A percentile compares a stretch with the other conserved stretches of the same genome.
phyloP scores from a whole-genome alignment of 768 basidiomycete species.

The Boletus sp. region DNA sequence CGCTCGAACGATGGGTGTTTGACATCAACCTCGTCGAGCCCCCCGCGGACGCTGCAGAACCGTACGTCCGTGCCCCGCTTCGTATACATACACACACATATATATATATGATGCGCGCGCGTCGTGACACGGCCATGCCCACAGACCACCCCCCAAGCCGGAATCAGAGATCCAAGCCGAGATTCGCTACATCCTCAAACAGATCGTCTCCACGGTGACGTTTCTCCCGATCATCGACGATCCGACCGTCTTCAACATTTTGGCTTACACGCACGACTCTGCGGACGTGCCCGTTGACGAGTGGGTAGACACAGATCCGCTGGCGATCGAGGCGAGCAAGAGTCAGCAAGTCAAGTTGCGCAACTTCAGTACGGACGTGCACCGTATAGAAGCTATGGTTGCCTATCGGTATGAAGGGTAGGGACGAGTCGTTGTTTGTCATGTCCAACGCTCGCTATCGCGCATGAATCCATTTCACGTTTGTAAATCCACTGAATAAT shows the following conservation, averaged over 20 bases:
- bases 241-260: constrained; percentile 94
- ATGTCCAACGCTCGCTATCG: neutral
- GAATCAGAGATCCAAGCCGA: constrained; percentile 94
- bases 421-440: neutral
- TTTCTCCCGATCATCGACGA: constrained; percentile 96
- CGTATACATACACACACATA: too few relatives aligned
- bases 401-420: constrained; percentile 92
- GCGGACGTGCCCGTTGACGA: constrained; percentile 90
- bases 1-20: constrained; percentile 97
- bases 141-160: constrained; percentile 60
- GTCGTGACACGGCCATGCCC: neutral
- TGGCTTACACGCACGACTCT: constrained; percentile 91
- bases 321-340: constrained; percentile 90
- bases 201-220: constrained; percentile 95
- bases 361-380: constrained; percentile 97
- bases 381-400: constrained; percentile 96
- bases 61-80: constrained; percentile 39
- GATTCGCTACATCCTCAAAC: constrained; percentile 96
- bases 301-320: constrained; percentile 94
- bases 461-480: neutral
- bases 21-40: constrained; percentile 84
- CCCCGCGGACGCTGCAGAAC: constrained; percentile 45
- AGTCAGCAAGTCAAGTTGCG: constrained; percentile 92
- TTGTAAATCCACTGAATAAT: neutral
- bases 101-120: neutral